phyloP scores from a whole-genome alignment of 345 rosid species.

The Populus ilicifolia region DNA sequence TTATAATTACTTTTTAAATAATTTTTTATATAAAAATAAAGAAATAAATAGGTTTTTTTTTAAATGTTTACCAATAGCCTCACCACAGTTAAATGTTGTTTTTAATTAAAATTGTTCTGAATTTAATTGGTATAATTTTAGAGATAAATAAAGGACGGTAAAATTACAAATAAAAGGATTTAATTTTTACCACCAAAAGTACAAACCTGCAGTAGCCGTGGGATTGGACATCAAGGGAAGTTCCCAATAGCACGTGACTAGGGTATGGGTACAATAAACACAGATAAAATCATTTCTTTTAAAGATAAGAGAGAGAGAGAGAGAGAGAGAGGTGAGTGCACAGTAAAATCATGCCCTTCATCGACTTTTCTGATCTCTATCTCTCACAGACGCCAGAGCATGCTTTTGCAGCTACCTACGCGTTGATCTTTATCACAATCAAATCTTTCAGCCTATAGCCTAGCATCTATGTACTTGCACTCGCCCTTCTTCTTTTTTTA shows the following conservation, averaged over 20 bases:
- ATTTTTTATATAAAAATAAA: too few species aligned
- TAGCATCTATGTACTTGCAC: not conserved
- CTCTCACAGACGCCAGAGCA: not conserved
- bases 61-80: not conserved
- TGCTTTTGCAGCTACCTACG: not conserved
- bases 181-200: not conserved
- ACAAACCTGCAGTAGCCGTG: not conserved
- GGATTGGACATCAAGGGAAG: not conserved
- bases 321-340: not conserved
- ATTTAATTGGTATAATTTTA: not conserved
- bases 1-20: too few species aligned
- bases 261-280: not conserved
- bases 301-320: not conserved
- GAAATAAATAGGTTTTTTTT: too few species aligned
- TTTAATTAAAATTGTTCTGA: not conserved
- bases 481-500: too few species aligned
- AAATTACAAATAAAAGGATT: not conserved
- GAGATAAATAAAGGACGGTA: not conserved
- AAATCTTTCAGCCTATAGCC: not conserved
- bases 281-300: not conserved
- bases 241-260: constrained; percentile 3
- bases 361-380: not conserved
- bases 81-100: not conserved
- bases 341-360: not conserved
- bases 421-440: not conserved